Percentiles rank a stretch among this genome's conserved stretches.
These are phyloP conservation scores for Ceratobasidium sp. DNA, from an alignment of 1,284 basidiomycete species.

Conservation along the genomic window DNA sequence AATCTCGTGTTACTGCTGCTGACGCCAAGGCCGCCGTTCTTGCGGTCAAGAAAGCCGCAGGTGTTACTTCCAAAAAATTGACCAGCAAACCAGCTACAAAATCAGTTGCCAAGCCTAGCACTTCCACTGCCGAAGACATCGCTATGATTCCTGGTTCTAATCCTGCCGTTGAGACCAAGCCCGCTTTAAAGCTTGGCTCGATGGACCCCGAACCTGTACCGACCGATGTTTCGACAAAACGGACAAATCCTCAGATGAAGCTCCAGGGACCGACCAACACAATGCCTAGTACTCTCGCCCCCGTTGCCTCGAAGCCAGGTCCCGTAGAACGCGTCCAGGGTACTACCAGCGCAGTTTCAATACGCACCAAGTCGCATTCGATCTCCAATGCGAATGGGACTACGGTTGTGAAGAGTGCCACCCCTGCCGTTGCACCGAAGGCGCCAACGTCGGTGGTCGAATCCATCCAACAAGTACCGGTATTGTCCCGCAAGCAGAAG, in stretches of 20 bases:
- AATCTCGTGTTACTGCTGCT: constrained; percentile 35
- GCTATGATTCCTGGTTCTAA: not conserved
- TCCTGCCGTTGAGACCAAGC: not conserved
- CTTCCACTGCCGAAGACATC: constrained; percentile 8
- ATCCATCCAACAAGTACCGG: constrained; percentile 39
- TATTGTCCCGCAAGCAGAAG: constrained; percentile 45
- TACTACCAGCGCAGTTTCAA: not conserved
- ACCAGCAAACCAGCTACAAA: constrained; percentile 30
- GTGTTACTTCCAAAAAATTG: constrained; percentile 21
- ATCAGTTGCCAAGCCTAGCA: not conserved
- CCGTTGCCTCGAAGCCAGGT: constrained; percentile 17
- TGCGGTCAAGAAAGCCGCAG: constrained; percentile 40
- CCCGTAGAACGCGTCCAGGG: constrained; percentile 6
- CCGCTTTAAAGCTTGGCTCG: not conserved
- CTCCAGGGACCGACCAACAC: not conserved
- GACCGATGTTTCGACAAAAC: not conserved
- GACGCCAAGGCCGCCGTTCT: constrained; percentile 30
- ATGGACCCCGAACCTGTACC: not conserved
- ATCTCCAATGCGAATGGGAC: not conserved
- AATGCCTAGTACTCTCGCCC: not conserved
- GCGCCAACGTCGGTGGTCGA: constrained; percentile 5
- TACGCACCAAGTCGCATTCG: constrained; percentile 1
- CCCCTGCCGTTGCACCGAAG: not conserved
- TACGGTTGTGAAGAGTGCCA: constrained; percentile 9
- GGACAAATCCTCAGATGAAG: not conserved